Evolutionary conservation across 1,139 yeast species (phyloP), one percentile per base, ranked within the genome.

Genomic region (Suhomyces kunorum): DNA sequence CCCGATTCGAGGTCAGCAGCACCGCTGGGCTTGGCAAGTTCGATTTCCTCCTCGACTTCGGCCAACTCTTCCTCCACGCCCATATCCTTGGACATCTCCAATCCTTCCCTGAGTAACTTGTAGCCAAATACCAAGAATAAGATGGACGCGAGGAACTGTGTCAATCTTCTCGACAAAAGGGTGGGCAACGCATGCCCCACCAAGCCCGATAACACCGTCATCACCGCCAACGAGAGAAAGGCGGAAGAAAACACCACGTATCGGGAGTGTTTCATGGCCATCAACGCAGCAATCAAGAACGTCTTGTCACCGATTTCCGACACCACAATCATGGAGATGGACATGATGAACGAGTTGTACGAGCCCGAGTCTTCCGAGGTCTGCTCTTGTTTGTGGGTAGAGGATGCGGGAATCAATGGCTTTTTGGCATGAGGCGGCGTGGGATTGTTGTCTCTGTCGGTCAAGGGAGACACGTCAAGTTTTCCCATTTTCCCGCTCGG

Each of bases 221-320:
- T 92, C 34, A 92, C 66, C 5, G 80, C 88, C 53, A 92, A 74
- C 3, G 98, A 89, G n/a, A 84, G 61, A 49, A 88, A 87, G 2
- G 96, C 95, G 4, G 97, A 82, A 8, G 89, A 73, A 58, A 92
- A 90, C 13, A 92, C 98, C 34, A 88, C 74, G 53, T 78, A 55
- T 56, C 95, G 74, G 16, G 90, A 79, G 64, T 89, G 84, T 59
- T 87, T 85, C 98, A 94, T 92, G 25, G 98, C 96, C 97, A 92
- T 89, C 50, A 92, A 75, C 2, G 98, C 98, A 20, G 98, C 97
- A 53, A 94, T 89, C 51, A 92, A 75, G 58, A 92, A 92, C 0
- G 99, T 92, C 68, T 92, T 94, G 64, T 92, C 99, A 42, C 98
- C 98, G 46, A 94, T 83, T 63, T 92, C 99, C 19, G 96, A 87